Percentiles rank a stretch among this genome's conserved stretches.
Conservation (phyloP, 345 rosid species). For the Rhizophora mangle region DNA sequence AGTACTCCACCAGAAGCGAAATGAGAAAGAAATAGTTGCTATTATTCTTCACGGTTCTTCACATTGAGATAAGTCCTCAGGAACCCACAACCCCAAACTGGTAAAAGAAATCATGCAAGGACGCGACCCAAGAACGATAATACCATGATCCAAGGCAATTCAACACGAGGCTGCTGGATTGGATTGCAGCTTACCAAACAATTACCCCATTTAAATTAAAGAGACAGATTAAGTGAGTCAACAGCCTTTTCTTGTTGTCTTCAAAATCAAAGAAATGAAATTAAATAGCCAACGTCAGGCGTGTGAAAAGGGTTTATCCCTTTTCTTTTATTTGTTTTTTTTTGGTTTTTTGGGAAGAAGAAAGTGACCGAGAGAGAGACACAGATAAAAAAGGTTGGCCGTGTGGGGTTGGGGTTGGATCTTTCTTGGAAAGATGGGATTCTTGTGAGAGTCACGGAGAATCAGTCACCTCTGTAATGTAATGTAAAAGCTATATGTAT, state of each 20-base stretch:
- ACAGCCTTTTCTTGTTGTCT: neutral
- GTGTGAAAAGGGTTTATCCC: neutral
- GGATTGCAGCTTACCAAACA: conserved; percentile 55
- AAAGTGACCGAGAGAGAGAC: too few relatives aligned
- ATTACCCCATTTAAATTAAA: conserved; percentile 15
- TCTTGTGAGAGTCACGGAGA: too few relatives aligned
- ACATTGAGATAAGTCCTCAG: neutral
- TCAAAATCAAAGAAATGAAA: neutral
- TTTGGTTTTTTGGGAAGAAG: too few relatives aligned
- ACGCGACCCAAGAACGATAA: conserved; percentile 34
- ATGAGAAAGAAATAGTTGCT: neutral
- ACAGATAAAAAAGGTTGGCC: too few relatives aligned
- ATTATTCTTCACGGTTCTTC: neutral
- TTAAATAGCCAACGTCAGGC: neutral
- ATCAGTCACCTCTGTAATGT: too few relatives aligned
- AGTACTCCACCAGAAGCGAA: neutral
- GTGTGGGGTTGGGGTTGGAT: too few relatives aligned
- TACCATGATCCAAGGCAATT: conserved; percentile 42
- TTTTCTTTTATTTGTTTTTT: too few relatives aligned
- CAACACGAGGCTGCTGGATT: conserved; percentile 58
- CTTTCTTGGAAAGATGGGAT: too few relatives aligned
- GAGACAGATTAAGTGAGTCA: neutral
- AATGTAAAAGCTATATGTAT: too few relatives aligned
- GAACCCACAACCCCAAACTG: conserved; percentile 10
- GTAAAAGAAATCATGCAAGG: conserved; percentile 5